Evolutionary conservation across 2,329 filamentous ascomycete genomes (phyloP).

Genomic region (Colletotrichum limetticola): DNA sequence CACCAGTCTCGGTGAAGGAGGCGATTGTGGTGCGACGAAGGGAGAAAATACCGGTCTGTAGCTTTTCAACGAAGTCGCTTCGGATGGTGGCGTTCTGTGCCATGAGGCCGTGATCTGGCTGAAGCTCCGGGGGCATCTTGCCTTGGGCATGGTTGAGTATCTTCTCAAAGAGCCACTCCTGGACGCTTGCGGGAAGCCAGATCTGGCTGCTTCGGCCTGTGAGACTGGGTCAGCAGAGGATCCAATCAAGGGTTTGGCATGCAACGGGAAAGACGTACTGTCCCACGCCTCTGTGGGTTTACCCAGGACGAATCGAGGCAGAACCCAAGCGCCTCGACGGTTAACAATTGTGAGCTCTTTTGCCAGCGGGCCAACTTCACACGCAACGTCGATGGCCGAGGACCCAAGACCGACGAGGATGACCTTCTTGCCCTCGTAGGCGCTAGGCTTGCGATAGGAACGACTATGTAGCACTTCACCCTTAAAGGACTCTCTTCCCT

Average conservation of each 20-base stretch:
- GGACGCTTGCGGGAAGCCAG: slow-evolving; percentile 41
- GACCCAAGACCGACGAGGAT: slow-evolving; percentile 50
- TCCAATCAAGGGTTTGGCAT: not conserved
- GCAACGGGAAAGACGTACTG: slow-evolving; percentile 39
- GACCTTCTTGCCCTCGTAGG: slow-evolving; percentile 49
- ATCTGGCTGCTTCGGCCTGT: slow-evolving; percentile 43
- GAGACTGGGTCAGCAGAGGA: not conserved
- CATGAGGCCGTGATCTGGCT: slow-evolving; percentile 46
- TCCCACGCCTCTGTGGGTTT: slow-evolving; percentile 48
- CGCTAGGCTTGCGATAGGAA: slow-evolving; percentile 46
- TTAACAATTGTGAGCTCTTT: slow-evolving; percentile 49
- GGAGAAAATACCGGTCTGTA: slow-evolving; percentile 44
- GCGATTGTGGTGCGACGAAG: slow-evolving; percentile 46
- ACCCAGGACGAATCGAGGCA: slow-evolving; percentile 50
- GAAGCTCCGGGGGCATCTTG: slow-evolving; percentile 43
- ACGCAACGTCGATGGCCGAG: slow-evolving; percentile 51
- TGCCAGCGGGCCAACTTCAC: slow-evolving; percentile 47
- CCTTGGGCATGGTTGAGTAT: slow-evolving; percentile 45
- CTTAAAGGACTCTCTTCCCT: slow-evolving; percentile 44
- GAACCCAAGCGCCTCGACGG: slow-evolving; percentile 49
- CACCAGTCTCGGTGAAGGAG: slow-evolving; percentile 40
- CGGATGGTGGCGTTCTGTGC: slow-evolving; percentile 47
- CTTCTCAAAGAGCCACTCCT: slow-evolving; percentile 44
- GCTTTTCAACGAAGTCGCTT: slow-evolving; percentile 45
- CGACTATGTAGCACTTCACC: slow-evolving; percentile 50